Evolutionary conservation across 768 basidiomycete genomes (phyloP).

Genomic region (Calocybe indica): DNA sequence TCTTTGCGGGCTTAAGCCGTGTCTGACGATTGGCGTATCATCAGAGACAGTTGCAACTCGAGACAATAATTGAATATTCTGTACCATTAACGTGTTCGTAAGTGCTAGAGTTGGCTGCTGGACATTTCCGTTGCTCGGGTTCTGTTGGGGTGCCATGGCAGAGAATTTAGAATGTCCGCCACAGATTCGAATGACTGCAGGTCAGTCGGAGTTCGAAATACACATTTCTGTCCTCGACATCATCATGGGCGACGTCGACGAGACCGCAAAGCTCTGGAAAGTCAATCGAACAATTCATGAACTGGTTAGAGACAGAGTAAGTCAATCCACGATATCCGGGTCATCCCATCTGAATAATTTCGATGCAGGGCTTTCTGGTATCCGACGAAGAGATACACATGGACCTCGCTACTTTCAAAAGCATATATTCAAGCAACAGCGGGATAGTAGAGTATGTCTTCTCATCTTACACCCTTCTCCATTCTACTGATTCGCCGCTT

Average conservation of each 20-base stretch:
- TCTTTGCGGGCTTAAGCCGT: slow-evolving; percentile 83
- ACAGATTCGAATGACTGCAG: slow-evolving; percentile 6
- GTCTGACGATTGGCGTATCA: slow-evolving; percentile 30
- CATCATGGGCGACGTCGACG: slow-evolving; percentile 68
- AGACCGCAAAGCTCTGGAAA: slow-evolving; percentile 88
- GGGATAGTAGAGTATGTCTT: slow-evolving; percentile 75
- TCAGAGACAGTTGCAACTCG: slow-evolving; percentile 4
- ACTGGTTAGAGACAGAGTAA: slow-evolving; percentile 90
- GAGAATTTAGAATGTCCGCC: neutral
- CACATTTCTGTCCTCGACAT: slow-evolving; percentile 19
- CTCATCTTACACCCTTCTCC: slow-evolving; percentile 4
- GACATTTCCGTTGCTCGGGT: slow-evolving; percentile 25
- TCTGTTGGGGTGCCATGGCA: slow-evolving; percentile 40
- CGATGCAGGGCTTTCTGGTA: slow-evolving; percentile 80
- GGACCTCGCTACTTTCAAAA: slow-evolving; percentile 75
- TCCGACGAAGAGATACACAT: slow-evolving; percentile 92
- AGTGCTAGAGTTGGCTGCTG: slow-evolving; percentile 34
- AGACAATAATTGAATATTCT: slow-evolving; percentile 1
- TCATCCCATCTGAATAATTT: slow-evolving; percentile 17
- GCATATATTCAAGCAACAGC: slow-evolving; percentile 61
- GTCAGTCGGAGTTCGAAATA: slow-evolving; percentile 56
- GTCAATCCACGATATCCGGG: slow-evolving; percentile 15
- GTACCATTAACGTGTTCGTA: slow-evolving; percentile 48
- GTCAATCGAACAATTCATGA: slow-evolving; percentile 96
- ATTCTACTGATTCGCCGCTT: slow-evolving; percentile 10